Conservation (phyloP, 345 rosid genomes). For the Populus nigra region DNA sequence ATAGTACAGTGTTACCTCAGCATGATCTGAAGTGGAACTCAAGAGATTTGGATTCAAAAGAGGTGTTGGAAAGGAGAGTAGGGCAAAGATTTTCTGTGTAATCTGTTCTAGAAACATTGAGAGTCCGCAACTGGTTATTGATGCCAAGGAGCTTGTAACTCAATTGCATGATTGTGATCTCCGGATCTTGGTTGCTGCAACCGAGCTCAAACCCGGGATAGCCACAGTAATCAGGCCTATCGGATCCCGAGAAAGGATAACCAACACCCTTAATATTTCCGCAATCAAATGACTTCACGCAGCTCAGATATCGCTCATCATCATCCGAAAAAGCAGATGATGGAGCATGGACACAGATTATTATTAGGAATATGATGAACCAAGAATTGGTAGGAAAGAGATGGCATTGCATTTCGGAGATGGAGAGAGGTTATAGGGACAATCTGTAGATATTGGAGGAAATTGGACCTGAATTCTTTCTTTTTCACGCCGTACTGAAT, state of each 20-base stretch:
- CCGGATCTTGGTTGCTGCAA: not conserved
- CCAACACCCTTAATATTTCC: too few species aligned
- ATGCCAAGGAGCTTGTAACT: conserved; percentile 16
- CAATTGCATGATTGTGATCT: not conserved
- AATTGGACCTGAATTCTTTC: not conserved
- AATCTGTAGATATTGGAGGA: not conserved
- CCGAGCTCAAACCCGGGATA: conserved; percentile 26
- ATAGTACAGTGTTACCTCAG: not conserved
- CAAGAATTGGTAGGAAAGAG: not conserved
- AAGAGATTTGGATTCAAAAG: conserved; percentile 5
- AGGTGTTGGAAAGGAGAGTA: not conserved
- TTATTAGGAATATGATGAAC: not conserved
- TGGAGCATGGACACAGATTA: not conserved
- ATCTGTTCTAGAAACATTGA: conserved; percentile 28
- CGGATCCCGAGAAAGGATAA: too few species aligned
- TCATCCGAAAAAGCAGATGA: conserved; percentile 16
- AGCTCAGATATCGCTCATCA: too few species aligned
- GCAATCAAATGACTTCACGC: too few species aligned
- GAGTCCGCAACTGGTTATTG: not conserved
- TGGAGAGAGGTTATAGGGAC: too few species aligned
- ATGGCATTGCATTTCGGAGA: not conserved
- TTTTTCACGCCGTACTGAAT: not conserved
- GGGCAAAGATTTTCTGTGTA: conserved; percentile 23
- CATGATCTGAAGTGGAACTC: not conserved
- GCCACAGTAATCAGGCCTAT: conserved; percentile 28